Conservation (phyloP, 805 yeast species). For the Sungouiozyma ichnusensis region DNA sequence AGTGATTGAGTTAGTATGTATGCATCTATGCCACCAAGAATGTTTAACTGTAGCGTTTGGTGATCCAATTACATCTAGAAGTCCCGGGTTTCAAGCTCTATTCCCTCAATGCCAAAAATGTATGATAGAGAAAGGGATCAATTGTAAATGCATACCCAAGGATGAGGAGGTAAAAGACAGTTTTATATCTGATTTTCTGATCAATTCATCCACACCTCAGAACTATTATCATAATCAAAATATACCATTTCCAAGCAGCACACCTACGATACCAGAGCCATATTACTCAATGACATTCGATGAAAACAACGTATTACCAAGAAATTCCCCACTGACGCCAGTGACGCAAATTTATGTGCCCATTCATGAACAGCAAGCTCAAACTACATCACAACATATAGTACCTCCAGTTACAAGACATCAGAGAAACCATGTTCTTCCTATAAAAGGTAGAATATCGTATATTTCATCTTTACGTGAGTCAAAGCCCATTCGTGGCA, state of each 20-base stretch:
- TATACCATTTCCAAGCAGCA: neutral
- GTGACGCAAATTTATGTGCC: neutral
- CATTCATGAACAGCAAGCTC: neutral
- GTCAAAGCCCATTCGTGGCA: neutral
- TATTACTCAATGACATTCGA: constrained; percentile 4
- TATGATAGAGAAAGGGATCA: constrained; percentile 4
- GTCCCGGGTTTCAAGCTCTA: constrained; percentile 13
- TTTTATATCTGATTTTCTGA: constrained; percentile 19
- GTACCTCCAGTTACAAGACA: neutral
- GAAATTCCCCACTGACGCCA: constrained; percentile 1
- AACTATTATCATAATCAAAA: neutral
- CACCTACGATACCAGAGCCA: neutral
- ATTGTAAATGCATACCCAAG: constrained; percentile 21
- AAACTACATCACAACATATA: neutral
- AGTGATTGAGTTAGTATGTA: constrained; percentile 41
- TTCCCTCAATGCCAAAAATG: constrained; percentile 24
- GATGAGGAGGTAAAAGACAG: constrained; percentile 20
- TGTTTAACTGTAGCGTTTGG: constrained; percentile 39
- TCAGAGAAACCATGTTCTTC: neutral
- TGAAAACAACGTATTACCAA: neutral
- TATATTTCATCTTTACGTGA: neutral
- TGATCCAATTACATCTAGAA: constrained; percentile 2
- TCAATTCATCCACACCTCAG: constrained; percentile 3
- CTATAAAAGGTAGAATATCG: neutral
- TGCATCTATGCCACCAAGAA: constrained; percentile 48